Evolutionary conservation across 225 moss, liverwort and hornwort genomes (phyloP), one percentile per base, ranked within the genome.

Genomic region (Marchantia paleacea): DNA sequence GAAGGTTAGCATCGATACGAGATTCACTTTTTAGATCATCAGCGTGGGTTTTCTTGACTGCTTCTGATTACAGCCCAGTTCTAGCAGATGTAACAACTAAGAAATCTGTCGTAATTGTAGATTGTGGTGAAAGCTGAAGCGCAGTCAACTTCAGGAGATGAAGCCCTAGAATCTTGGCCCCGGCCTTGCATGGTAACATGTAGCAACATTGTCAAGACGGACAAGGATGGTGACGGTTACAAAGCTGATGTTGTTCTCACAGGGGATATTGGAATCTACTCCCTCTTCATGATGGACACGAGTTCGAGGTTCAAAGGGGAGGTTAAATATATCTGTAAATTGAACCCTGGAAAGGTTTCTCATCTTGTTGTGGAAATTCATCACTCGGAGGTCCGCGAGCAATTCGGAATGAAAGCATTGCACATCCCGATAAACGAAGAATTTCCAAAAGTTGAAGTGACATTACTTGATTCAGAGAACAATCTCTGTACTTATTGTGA

Each of bases 401-500:
- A 79, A 67, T 55, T 18, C 69, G 69, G 68, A 69, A 54, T n/a
- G 19, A 39, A 54, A 10, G 78, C 65, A 65, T 15, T 78, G 0
- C 64, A 52, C 14, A 51, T 78, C 24, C 78, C 65, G 3, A 7
- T 69, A 18, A 8, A 52, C 7, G 69, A 83, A 55, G 81, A 83
- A 28, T 75, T 85, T 31, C 82, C 87, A 0, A 62, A 16, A 48
- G 51, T 88, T n/a, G 50, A 39, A 0, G 83, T 83, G 10, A 76
- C 83, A 8, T 60, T 88, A 3, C 71, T 85, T 25, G 88, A 88
- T 78, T 78, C 75, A 0, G 85, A 79, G 11, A 81, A 79, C 11
- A 88, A 83, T 68, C 15, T 81, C 4, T 83, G 83, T 47, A 76
- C 57, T 11, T 81, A 78, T 4, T 83, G 52, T 79, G 76, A 85